These are phyloP conservation scores for Trichocladium uniseriatum DNA, from an alignment of 495 filamentous ascomycete genomes.

Conservation along the genomic window DNA sequence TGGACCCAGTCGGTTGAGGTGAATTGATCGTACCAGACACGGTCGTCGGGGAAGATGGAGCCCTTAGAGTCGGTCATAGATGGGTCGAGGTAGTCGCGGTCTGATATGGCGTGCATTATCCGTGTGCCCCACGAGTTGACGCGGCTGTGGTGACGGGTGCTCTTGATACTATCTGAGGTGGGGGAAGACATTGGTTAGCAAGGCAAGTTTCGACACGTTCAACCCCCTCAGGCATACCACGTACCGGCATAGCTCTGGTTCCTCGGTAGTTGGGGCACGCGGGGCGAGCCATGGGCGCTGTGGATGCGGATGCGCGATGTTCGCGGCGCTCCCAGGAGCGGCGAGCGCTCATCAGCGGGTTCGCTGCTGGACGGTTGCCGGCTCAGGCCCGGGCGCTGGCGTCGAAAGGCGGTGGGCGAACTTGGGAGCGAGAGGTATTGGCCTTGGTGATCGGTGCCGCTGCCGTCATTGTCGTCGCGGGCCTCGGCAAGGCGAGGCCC, in stretches of 20 bases:
- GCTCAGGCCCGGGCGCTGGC: slow-evolving; percentile 14
- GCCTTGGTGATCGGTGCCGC: slow-evolving; percentile 8
- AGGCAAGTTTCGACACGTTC: no score
- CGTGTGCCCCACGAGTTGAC: slow-evolving; percentile 51
- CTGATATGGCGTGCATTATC: slow-evolving; percentile 41
- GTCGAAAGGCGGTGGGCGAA: slow-evolving; percentile 22
- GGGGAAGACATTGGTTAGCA: no score
- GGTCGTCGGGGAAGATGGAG: slow-evolving; percentile 61
- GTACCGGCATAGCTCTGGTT: slow-evolving; percentile 40
- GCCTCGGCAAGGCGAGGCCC: slow-evolving; percentile 17
- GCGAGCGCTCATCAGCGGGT: slow-evolving; percentile 37
- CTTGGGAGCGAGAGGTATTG: slow-evolving; percentile 24
- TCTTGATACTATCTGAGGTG: slow-evolving; percentile 42
- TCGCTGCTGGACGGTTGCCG: slow-evolving; percentile 28
- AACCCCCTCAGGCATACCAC: no score
- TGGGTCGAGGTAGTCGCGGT: slow-evolving; percentile 38
- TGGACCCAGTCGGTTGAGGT: slow-evolving; percentile 98
- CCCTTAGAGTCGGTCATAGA: slow-evolving; percentile 50
- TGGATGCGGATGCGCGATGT: slow-evolving; percentile 35
- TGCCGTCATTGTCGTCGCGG: slow-evolving; percentile 1
- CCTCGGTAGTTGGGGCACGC: slow-evolving; percentile 33
- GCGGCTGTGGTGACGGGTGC: slow-evolving; percentile 55
- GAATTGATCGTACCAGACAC: slow-evolving; percentile 98
- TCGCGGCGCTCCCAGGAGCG: slow-evolving; percentile 35
- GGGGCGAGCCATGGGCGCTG: slow-evolving; percentile 30